phyloP scores from a whole-genome alignment of 208 protist species.

The Trypanosoma vivax region DNA sequence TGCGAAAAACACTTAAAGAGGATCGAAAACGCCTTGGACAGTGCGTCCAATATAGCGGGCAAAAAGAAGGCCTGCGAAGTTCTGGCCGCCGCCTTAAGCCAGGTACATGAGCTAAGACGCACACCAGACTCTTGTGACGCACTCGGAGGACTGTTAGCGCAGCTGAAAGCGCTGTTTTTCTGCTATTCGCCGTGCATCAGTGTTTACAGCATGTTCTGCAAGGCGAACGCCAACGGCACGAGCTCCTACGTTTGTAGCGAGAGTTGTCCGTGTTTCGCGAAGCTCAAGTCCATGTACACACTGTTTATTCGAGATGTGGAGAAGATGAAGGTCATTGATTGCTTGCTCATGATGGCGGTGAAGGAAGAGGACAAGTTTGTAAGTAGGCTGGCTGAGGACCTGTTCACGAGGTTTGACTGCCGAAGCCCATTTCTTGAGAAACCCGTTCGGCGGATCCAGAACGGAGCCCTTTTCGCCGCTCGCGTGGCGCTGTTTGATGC shows the following conservation, averaged over 20 bases:
- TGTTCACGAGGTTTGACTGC: slow-evolving; percentile 49
- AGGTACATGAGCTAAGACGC: slow-evolving; percentile 30
- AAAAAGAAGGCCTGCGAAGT: slow-evolving; percentile 23
- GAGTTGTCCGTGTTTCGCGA: slow-evolving; percentile 52
- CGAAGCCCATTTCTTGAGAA: slow-evolving; percentile 47
- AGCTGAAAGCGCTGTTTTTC: slow-evolving; percentile 63
- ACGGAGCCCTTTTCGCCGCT: slow-evolving; percentile 59
- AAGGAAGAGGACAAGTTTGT: slow-evolving; percentile 43
- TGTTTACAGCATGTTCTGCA: slow-evolving; percentile 24
- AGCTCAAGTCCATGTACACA: slow-evolving; percentile 43
- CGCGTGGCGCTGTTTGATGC: slow-evolving; percentile 57
- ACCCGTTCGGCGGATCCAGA: slow-evolving; percentile 52
- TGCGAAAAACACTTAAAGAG: slow-evolving; percentile 37
- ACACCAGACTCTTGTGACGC: slow-evolving; percentile 31
- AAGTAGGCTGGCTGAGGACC: slow-evolving; percentile 34
- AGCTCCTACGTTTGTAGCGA: slow-evolving; percentile 71
- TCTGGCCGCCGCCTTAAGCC: slow-evolving; percentile 24
- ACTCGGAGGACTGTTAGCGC: slow-evolving; percentile 44
- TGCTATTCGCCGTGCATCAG: slow-evolving; percentile 28
- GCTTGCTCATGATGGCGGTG: slow-evolving; percentile 60
- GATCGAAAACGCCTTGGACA: slow-evolving; percentile 38
- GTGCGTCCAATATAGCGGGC: slow-evolving; percentile 19
- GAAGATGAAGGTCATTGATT: slow-evolving; percentile 75
- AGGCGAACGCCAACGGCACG: slow-evolving; percentile 25
- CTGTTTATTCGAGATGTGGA: slow-evolving; percentile 69